Base-by-base conservation (phyloP, 2,329 filamentous ascomycete species). In the Clathrospora elynae region DNA sequence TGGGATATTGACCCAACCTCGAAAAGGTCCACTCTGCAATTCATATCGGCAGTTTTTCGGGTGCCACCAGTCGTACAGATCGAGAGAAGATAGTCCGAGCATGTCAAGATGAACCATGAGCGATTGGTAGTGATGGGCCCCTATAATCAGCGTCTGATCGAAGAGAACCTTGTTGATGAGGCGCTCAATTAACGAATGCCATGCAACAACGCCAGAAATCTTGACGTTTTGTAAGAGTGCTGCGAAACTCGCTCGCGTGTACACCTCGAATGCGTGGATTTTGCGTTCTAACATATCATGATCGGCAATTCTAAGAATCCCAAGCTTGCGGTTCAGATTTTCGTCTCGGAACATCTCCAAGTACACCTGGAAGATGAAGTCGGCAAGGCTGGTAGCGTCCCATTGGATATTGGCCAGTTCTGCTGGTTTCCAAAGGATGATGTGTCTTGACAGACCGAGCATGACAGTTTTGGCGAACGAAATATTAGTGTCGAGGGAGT, bases 371-470 rank as follows among this genome's bases (percentile, higher is more conserved):
- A 28, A 31, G 9, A 57, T 13, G 9, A 55, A 13, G 12, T 38
- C 13, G 12, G 54, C 44, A 7, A 56, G 43, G 10, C 40, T 36
- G 2, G 14, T 8, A 6, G 31, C 12, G 3, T 50, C 36, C 13
- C 32, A 49, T 20, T 80, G 78, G 2, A 78, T 78, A 72, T 73
- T 12, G 9, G 35, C n/a, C 13, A 17, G 26, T 5, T 37, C 16
- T 11, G 30, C 10, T 4, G 36, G 24, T 12, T 49, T 46, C 48
- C 41, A 51, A 1, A 49, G 5, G 7, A 48, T 11, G 11, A 42
- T 14, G n/a, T 38, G 18, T 12, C 42, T 18, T 5, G 32, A 23
- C 80, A 53, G 50, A n/a, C n/a, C n/a, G n/a, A n/a, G n/a, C n/a
- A n/a, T n/a, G n/a, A n/a, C n/a, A n/a, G n/a, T n/a, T n/a, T n/a